phyloP scores from a whole-genome alignment of 2,329 filamentous ascomycete species.

The Botrytis squamosa region DNA sequence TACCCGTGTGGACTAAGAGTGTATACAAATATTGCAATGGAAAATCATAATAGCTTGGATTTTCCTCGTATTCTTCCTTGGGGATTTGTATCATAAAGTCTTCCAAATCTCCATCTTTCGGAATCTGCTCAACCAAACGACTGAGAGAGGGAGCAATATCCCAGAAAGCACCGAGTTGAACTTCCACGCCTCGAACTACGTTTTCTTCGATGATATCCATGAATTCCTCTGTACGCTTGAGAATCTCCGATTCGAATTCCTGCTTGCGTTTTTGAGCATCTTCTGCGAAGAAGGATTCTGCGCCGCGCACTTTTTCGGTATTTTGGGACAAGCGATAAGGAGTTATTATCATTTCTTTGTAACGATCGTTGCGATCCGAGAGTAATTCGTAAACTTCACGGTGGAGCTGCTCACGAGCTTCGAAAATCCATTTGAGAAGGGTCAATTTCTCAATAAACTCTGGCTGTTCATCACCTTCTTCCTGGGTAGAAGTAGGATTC shows the following conservation, averaged over 20 bases:
- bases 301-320: conserved; percentile 74
- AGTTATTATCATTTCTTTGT: conserved; percentile 77
- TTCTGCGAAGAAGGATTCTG: conserved; percentile 76
- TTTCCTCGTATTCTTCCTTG: conserved; percentile 76
- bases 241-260: conserved; percentile 67
- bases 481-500: conserved; percentile 80
- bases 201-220: conserved; percentile 78
- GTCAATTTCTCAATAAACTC: conserved; percentile 94
- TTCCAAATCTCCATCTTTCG: conserved; percentile 48
- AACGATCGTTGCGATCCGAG: conserved; percentile 80
- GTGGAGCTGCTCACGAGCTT: conserved; percentile 84
- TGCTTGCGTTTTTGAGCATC: conserved; percentile 72
- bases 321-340: conserved; percentile 77
- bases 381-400: conserved; percentile 82
- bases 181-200: conserved; percentile 82
- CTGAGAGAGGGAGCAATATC: conserved; percentile 87
- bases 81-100: conserved; percentile 76
- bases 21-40: conserved; percentile 90
- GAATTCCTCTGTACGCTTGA: conserved; percentile 74
- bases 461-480: conserved; percentile 92
- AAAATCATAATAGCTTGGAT: conserved; percentile 74
- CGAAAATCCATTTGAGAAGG: conserved; percentile 94
- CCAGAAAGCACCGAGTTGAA: conserved; percentile 94
- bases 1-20: conserved; percentile 81
- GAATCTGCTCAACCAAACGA: conserved; percentile 77